Evolutionary conservation across 345 rosid genomes (phyloP).

Genomic region (Trapa bicornis): DNA sequence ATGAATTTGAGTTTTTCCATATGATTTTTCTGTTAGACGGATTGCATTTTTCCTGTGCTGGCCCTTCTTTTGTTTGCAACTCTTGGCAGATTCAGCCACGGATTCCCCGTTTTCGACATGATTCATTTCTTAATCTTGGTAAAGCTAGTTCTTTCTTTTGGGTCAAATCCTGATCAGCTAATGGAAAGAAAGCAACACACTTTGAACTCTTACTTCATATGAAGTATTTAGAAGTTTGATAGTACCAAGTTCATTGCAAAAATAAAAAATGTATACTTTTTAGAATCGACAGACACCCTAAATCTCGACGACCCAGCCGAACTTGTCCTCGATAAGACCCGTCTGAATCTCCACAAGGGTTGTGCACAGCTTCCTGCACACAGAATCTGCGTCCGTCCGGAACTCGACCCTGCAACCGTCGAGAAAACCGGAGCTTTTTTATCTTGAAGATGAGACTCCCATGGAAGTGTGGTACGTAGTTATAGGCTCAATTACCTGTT

Average conservation of each 20-base stretch:
- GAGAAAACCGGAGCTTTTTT: not conserved
- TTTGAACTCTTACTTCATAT: too few species aligned
- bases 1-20: not conserved
- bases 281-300: constrained; percentile 4
- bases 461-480: not conserved
- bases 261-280: too few species aligned
- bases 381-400: constrained; percentile 28
- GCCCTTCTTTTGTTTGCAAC: constrained; percentile 74
- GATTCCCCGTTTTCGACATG: constrained; percentile 44
- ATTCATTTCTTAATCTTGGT: too few species aligned
- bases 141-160: too few species aligned
- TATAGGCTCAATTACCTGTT: constrained; percentile 24
- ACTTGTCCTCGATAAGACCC: constrained; percentile 55
- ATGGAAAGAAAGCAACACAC: too few species aligned
- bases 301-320: constrained; percentile 56
- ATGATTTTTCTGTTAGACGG: constrained; percentile 29
- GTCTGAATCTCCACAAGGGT: constrained; percentile 59
- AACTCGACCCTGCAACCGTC: constrained; percentile 43
- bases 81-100: constrained; percentile 84
- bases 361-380: constrained; percentile 35
- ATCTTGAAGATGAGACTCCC: too few species aligned
- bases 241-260: too few species aligned
- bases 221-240: too few species aligned
- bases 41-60: constrained; percentile 63
- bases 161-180: too few species aligned